These are phyloP conservation scores for Stephania cephalantha DNA, from an alignment of 164 flowering plant species.

Conservation along the genomic window DNA sequence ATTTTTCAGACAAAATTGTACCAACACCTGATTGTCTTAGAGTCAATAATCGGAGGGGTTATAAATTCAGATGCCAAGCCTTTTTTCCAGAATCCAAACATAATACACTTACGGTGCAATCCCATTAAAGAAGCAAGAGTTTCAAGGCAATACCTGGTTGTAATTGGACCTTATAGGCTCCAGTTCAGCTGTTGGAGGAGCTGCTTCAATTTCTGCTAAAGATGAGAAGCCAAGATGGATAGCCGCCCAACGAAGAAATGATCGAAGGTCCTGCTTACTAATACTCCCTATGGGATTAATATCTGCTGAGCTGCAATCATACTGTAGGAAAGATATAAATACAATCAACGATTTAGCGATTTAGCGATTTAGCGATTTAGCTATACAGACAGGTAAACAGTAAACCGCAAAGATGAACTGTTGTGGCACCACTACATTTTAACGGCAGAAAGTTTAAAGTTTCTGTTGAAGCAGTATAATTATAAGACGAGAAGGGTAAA, in stretches of 20 bases:
- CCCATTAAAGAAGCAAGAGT: neutral
- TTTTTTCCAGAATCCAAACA: neutral
- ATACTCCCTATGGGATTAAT: slow-evolving; percentile 98
- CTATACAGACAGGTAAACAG: no score
- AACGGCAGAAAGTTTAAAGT: neutral
- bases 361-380: no score
- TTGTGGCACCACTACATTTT: neutral
- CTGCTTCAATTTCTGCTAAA: slow-evolving; percentile 87
- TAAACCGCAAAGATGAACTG: neutral
- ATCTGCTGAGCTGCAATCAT: slow-evolving; percentile 98
- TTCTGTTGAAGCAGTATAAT: no score
- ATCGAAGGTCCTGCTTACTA: slow-evolving; percentile 85
- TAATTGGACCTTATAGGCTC: slow-evolving; percentile 89
- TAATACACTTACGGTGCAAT: neutral
- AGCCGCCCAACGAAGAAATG: slow-evolving; percentile 88
- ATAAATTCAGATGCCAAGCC: neutral
- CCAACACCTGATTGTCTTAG: neutral
- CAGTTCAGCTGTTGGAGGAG: slow-evolving; percentile 95
- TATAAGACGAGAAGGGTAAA: neutral
- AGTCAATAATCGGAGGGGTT: neutral
- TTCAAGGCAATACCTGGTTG: slow-evolving; percentile 57
- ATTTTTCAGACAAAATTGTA: neutral
- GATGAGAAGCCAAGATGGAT: slow-evolving; percentile 72
- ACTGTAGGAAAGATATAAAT: slow-evolving; percentile 35
- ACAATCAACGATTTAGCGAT: no score